Percentiles rank a stretch among this genome's conserved stretches.
Conservation (phyloP, 139 green algal genomes). For the Nannochloris sp. region DNA sequence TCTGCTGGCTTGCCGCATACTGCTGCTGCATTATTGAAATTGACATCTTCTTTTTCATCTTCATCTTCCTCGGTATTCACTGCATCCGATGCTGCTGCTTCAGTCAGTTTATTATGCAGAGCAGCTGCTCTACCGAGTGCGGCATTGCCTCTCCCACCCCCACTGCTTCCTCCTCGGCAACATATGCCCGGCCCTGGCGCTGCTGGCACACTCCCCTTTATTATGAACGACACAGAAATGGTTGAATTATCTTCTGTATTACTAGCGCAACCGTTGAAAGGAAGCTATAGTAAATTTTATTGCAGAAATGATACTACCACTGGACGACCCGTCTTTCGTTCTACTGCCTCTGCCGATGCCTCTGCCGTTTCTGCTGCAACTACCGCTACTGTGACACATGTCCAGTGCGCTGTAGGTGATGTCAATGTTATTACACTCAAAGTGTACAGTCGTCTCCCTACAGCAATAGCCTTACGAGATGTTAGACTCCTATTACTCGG, state of each 20-base stretch:
- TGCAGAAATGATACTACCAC: not conserved
- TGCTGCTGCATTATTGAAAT: slow-evolving; percentile 15
- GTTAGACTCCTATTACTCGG: slow-evolving; percentile 17
- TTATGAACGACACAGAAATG: not conserved
- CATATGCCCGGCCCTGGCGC: not conserved
- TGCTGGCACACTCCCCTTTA: not conserved
- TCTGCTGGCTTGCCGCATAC: slow-evolving; percentile 12
- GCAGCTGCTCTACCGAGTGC: not conserved
- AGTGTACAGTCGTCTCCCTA: slow-evolving; percentile 16
- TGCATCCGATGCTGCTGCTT: no score
- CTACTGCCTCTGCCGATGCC: not conserved
- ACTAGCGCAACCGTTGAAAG: not conserved
- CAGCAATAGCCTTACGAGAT: slow-evolving; percentile 7
- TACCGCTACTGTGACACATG: no score
- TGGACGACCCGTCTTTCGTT: slow-evolving; percentile 2
- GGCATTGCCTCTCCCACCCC: no score
- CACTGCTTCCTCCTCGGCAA: no score
- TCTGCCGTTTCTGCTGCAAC: slow-evolving; percentile 5
- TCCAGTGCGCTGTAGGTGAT: no score
- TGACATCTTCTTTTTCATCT: not conserved
- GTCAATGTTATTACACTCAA: slow-evolving; percentile 24
- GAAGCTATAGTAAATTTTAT: slow-evolving; percentile 35
- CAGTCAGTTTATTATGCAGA: not conserved
- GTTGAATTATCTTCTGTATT: not conserved
- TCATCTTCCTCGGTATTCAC: not conserved